Base-by-base conservation (phyloP, 768 basidiomycete species). In the Hericium erinaceus region DNA sequence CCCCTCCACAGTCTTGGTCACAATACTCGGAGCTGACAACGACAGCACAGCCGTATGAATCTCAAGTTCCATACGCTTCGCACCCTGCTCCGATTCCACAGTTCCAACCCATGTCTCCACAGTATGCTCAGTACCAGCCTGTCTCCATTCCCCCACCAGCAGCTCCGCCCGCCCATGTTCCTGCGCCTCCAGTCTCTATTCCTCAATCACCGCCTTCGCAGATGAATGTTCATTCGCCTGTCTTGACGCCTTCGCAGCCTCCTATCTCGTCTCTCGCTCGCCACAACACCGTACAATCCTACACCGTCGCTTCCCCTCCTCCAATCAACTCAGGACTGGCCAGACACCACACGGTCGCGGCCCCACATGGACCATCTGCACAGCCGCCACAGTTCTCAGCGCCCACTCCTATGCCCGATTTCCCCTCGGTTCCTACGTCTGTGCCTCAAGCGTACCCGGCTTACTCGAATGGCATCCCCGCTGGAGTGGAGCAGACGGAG, bases 131-230 rank as follows among this genome's bases (percentile, higher is more conserved):
- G 22, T 59, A 66, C 20, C 68, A 75, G 49, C 65, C 59, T 8
- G 60, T 62, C 38, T 68, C 71, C 48, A 61, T 65, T 11, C 49
- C 49, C 15, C 49, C 49, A 66, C 28, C 70, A 68, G 54, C 64
- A 68, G 64, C 64, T 10, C 66, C 64, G 41, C 68, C 73, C 55
- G 60, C 66, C 39, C 70, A 69, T 5, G 69, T 69, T 12, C 56
- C 68, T 59, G 55, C 58, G 48, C 53, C 59, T 59, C 44, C 44
- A 8, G n/a, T 46, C 8, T 51, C 49, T 26, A 26, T 51, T 22
- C 49, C 49, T 24, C 61, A 65, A 51, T 55, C 64, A 41, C 46
- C 61, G 54, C 40, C 26, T 16, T 40, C 56, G n/a, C 44, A 46
- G 16, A n/a, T n/a, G 7, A 7, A 15, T n/a, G 44, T 46, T 46